Conservation (phyloP, 305 asterid species). For the Fraxinus latifolia region DNA sequence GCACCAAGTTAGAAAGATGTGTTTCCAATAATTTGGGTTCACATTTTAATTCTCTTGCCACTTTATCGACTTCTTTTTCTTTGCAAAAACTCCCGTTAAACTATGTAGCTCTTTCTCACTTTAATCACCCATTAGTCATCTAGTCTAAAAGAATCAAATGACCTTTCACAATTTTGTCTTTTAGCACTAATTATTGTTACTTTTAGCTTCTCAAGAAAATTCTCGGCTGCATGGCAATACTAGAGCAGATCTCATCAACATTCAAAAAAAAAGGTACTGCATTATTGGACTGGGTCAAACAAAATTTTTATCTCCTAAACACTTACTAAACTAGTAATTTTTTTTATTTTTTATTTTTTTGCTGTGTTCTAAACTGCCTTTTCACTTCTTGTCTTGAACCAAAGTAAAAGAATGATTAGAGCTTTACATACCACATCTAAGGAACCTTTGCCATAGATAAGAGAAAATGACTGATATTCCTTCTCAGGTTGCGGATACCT, state of each 20-base stretch:
- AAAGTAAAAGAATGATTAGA: not conserved
- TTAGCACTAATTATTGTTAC: not conserved
- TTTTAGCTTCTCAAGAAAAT: not conserved
- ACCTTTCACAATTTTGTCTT: not conserved
- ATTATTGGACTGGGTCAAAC: not conserved
- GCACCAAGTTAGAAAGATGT: not conserved
- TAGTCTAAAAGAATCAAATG: not conserved
- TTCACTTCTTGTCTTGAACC: not conserved
- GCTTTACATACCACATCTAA: slow-evolving; percentile 61
- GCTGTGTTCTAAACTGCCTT: not conserved
- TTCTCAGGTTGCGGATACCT: slow-evolving; percentile 76
- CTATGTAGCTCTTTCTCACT: slow-evolving; percentile 1
- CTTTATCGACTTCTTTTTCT: not conserved
- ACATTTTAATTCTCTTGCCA: not conserved
- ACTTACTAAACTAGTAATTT: not conserved
- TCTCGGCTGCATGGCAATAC: not conserved
- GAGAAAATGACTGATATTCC: slow-evolving; percentile 81
- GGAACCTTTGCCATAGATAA: slow-evolving; percentile 54
- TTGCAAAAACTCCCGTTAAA: not conserved
- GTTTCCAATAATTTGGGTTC: not conserved
- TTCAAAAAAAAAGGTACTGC: not conserved
- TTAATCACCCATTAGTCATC: not conserved
- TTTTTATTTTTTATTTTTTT: too few species aligned
- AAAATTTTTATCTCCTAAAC: not conserved
- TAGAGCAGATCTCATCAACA: not conserved